Evolutionary conservation across 2,329 filamentous ascomycete genomes (phyloP).

Genomic region (Scopulariopsis brevicaulis): DNA sequence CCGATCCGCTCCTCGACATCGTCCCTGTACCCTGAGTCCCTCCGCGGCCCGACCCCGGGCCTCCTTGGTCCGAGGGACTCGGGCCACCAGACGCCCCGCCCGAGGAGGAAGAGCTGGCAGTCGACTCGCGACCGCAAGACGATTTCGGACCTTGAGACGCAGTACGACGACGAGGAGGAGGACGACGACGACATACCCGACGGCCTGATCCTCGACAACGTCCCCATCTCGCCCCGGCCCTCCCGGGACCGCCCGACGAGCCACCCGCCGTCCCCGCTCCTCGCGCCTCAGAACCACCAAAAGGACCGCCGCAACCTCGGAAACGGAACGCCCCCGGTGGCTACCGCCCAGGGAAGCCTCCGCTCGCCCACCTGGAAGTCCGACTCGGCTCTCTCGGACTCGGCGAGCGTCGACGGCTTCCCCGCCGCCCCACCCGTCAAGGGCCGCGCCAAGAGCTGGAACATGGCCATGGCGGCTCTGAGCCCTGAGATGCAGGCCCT

Average conservation of each 20-base stretch:
- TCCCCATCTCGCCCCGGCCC: slow-evolving; percentile 67
- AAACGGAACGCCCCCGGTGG: slow-evolving; percentile 52
- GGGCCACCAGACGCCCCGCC: slow-evolving; percentile 20
- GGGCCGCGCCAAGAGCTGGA: slow-evolving; percentile 63
- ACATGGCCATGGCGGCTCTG: slow-evolving; percentile 54
- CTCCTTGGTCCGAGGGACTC: slow-evolving; percentile 32
- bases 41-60: slow-evolving; percentile 38
- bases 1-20: slow-evolving; percentile 10
- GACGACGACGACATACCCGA: slow-evolving; percentile 72
- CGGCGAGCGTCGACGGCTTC: slow-evolving; percentile 11
- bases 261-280: slow-evolving; percentile 40
- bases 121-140: slow-evolving; percentile 54
- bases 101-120: slow-evolving; percentile 61
- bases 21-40: slow-evolving; percentile 23
- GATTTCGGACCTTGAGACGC: slow-evolving; percentile 53
- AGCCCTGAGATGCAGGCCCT: slow-evolving; percentile 63
- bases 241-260: slow-evolving; percentile 42
- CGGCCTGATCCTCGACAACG: slow-evolving; percentile 68
- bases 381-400: slow-evolving; percentile 23
- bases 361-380: slow-evolving; percentile 44
- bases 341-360: slow-evolving; percentile 47
- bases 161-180: slow-evolving; percentile 65
- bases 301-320: slow-evolving; percentile 41
- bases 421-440: slow-evolving; percentile 29
- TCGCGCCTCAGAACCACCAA: slow-evolving; percentile 11